Conservation (phyloP, 2,329 filamentous ascomycete species). For the Trichoderma sp. region DNA sequence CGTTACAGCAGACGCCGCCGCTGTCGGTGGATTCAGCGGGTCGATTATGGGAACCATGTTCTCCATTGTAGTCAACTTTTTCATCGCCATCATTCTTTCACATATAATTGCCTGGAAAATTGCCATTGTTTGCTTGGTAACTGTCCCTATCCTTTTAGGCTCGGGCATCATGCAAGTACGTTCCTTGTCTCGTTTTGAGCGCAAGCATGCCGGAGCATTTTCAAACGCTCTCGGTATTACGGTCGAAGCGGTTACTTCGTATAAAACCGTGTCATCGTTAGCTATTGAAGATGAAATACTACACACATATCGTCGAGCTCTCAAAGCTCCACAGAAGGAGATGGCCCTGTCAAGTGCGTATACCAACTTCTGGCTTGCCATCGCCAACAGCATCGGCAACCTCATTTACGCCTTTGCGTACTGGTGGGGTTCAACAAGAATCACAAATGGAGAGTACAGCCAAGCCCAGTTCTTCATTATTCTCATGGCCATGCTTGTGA, state of each 20-base stretch:
- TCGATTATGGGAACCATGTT: conserved; percentile 70
- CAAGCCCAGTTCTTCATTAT: conserved; percentile 75
- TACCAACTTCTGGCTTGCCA: conserved; percentile 61
- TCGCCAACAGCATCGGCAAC: conserved; percentile 62
- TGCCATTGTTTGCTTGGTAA: conserved; percentile 68
- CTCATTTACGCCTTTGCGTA: conserved; percentile 75
- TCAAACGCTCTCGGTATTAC: conserved; percentile 64
- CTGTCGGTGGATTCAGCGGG: conserved; percentile 68
- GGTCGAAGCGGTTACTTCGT: conserved; percentile 66
- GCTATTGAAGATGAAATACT: conserved; percentile 56
- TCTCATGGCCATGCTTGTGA: conserved; percentile 69
- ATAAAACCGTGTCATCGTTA: conserved; percentile 62
- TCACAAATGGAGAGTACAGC: conserved; percentile 64
- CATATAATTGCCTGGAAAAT: conserved; percentile 77
- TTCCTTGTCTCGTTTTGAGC: conserved; percentile 62
- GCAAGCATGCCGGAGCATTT: conserved; percentile 65
- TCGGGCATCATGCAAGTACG: conserved; percentile 69
- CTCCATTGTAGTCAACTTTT: conserved; percentile 66
- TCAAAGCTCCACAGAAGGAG: conserved; percentile 55
- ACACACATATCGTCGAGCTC: conserved; percentile 53
- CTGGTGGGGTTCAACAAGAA: conserved; percentile 76
- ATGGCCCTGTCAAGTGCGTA: conserved; percentile 52
- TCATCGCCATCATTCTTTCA: conserved; percentile 67
- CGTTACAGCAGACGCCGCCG: conserved; percentile 69
- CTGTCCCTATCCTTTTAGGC: conserved; percentile 68